phyloP scores from a whole-genome alignment of 371 early-diverging fungal genomes.

The Lichtheimia ornata region DNA sequence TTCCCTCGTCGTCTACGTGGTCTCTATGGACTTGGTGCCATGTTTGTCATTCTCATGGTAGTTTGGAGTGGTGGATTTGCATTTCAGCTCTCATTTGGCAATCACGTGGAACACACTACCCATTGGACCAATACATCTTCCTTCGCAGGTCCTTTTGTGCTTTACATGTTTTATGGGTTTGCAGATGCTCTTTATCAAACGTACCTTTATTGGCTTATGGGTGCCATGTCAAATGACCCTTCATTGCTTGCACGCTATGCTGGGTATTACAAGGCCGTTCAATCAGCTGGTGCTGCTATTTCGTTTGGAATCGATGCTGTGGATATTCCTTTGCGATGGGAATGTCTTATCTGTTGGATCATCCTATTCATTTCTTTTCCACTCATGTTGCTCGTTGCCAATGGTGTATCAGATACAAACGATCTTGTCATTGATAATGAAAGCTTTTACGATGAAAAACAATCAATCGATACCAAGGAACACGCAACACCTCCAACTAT shows the following conservation, averaged over 20 bases:
- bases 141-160: conserved; percentile 59
- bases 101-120: conserved; percentile 20
- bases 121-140: conserved; percentile 22
- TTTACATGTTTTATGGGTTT: conserved; percentile 70
- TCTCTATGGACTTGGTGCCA: conserved; percentile 43
- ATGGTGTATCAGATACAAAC: conserved; percentile 16
- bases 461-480: no score
- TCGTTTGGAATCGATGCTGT: conserved; percentile 43
- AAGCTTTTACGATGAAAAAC: no score
- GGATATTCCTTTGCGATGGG: conserved; percentile 29
- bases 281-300: conserved; percentile 49
- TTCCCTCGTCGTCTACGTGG: conserved; percentile 61
- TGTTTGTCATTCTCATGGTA: conserved; percentile 49
- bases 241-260: conserved; percentile 69
- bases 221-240: conserved; percentile 73
- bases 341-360: conserved; percentile 38
- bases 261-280: conserved; percentile 73
- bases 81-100: conserved; percentile 55
- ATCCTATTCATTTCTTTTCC: conserved; percentile 39
- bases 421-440: conserved; percentile 5
- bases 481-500: no score
- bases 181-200: conserved; percentile 73
- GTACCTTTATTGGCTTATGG: conserved; percentile 79
- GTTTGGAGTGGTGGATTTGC: conserved; percentile 67
- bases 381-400: conserved; percentile 30